These are phyloP conservation scores for Coemansia sp. DNA, from an alignment of 192 early-diverging fungal species.

Conservation along the genomic window DNA sequence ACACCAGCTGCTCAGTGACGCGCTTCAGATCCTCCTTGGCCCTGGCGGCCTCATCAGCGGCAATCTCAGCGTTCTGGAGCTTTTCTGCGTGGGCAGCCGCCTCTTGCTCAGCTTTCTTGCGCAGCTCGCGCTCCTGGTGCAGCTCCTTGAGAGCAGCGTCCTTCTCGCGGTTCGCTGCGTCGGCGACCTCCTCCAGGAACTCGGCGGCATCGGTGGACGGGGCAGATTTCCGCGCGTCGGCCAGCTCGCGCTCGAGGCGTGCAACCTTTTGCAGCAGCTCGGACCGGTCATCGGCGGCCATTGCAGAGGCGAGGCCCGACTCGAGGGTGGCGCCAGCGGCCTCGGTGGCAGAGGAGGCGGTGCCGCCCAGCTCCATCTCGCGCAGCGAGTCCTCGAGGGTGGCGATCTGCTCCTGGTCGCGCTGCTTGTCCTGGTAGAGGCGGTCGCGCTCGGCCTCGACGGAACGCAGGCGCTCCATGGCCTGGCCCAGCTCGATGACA, in stretches of 20 bases:
- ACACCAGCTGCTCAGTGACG: constrained; percentile 14
- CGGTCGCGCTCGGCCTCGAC: constrained; percentile 58
- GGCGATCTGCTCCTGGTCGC: constrained; percentile 73
- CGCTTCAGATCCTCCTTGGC: constrained; percentile 22
- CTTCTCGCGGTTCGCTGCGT: constrained; percentile 43
- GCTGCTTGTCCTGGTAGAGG: constrained; percentile 58
- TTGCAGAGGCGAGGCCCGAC: constrained; percentile 25
- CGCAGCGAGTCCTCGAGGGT: constrained; percentile 73
- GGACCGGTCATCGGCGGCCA: constrained; percentile 34
- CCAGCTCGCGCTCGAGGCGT: constrained; percentile 62
- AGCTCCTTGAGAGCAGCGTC: constrained; percentile 42
- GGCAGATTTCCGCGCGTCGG: constrained; percentile 17
- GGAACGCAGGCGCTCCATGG: constrained; percentile 67
- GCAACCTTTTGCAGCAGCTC: constrained; percentile 52
- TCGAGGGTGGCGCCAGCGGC: constrained; percentile 22
- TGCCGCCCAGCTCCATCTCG: constrained; percentile 70
- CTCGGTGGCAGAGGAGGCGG: constrained; percentile 18
- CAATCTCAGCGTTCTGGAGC: constrained; percentile 14
- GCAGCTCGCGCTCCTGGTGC: constrained; percentile 23
- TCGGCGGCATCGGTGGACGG: constrained; percentile 14
- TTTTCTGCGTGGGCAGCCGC: constrained; percentile 15
- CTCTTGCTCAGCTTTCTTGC: constrained; percentile 47
- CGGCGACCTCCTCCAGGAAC: constrained; percentile 39
- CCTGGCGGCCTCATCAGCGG: constrained; percentile 12
- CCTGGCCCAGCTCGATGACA: constrained; percentile 65